Evolutionary conservation across 306 rosid species (phyloP).

Genomic region (Castanopsis chinensis): DNA sequence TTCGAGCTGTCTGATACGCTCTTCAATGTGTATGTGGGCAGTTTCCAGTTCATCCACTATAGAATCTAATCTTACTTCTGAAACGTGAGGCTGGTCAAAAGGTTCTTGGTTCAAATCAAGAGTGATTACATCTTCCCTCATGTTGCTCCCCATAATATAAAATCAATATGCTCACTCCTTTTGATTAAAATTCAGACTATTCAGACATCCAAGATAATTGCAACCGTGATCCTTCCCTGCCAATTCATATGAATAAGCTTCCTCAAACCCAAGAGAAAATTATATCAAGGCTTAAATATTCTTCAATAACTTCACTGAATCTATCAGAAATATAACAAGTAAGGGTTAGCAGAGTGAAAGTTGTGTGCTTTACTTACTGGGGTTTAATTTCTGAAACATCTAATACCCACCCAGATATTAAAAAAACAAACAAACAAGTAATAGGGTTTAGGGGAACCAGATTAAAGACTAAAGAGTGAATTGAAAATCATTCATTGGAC

Average conservation of each 20-base stretch:
- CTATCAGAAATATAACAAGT: too few relatives aligned
- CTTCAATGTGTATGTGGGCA: conserved; percentile 55
- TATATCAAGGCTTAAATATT: too few relatives aligned
- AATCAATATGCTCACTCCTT: conserved; percentile 18
- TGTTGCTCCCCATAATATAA: conserved; percentile 24
- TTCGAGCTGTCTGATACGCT: conserved; percentile 54
- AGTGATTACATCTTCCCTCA: conserved; percentile 40
- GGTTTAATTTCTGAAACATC: too few relatives aligned
- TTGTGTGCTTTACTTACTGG: too few relatives aligned
- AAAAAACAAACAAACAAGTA: too few relatives aligned
- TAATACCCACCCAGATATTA: too few relatives aligned
- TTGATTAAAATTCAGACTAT: not conserved
- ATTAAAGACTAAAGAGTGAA: too few relatives aligned
- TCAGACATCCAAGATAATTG: conserved; percentile 6
- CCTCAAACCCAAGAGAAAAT: not conserved
- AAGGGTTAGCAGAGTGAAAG: too few relatives aligned
- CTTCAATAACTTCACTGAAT: too few relatives aligned
- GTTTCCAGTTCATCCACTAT: conserved; percentile 57
- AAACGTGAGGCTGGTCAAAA: conserved; percentile 30
- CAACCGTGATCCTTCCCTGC: not conserved
- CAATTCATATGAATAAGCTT: not conserved
- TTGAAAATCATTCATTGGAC: too few relatives aligned
- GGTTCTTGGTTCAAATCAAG: conserved; percentile 58
- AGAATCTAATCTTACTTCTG: conserved; percentile 43
- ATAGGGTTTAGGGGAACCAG: too few relatives aligned